phyloP scores from a whole-genome alignment of 257 asterid genomes.

The Fraxinus pennsylvanica region DNA sequence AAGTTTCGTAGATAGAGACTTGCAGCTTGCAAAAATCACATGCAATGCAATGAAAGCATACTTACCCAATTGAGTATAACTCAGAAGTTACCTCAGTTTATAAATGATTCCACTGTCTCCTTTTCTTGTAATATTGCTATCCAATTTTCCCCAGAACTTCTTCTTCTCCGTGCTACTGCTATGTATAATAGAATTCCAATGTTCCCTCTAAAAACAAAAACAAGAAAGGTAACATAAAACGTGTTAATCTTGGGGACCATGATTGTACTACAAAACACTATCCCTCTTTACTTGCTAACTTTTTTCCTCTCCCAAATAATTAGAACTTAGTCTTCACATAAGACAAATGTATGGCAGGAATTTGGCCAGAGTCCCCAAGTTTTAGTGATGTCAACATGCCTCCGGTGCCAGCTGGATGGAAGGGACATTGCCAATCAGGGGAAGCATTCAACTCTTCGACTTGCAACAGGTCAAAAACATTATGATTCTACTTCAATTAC shows the following conservation, averaged over 20 bases:
- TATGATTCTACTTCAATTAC: constrained; percentile 16
- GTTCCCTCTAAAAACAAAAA: not conserved
- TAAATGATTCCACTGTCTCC: not conserved
- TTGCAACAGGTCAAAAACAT: constrained; percentile 73
- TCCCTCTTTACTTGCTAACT: constrained; percentile 7
- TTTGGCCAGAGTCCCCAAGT: constrained; percentile 97
- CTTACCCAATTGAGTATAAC: no score
- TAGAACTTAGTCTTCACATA: constrained; percentile 11
- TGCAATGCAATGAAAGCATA: not conserved
- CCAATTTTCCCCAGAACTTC: not conserved
- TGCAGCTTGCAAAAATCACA: not conserved
- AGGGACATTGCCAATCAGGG: constrained; percentile 82
- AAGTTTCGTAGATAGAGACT: not conserved
- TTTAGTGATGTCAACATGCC: constrained; percentile 79
- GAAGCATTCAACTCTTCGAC: constrained; percentile 76
- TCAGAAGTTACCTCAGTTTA: no score
- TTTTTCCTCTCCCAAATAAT: constrained; percentile 2
- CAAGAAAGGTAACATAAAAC: not conserved
- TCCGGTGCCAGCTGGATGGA: constrained; percentile 86
- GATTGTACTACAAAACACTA: not conserved
- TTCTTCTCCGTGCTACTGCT: constrained; percentile 11
- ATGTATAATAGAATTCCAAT: constrained; percentile 13
- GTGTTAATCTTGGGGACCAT: not conserved
- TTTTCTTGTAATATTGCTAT: not conserved
- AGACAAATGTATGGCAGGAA: constrained; percentile 47